Conservation (phyloP, 2,329 filamentous ascomycete species). For the Arthrobotrys sinensis region DNA sequence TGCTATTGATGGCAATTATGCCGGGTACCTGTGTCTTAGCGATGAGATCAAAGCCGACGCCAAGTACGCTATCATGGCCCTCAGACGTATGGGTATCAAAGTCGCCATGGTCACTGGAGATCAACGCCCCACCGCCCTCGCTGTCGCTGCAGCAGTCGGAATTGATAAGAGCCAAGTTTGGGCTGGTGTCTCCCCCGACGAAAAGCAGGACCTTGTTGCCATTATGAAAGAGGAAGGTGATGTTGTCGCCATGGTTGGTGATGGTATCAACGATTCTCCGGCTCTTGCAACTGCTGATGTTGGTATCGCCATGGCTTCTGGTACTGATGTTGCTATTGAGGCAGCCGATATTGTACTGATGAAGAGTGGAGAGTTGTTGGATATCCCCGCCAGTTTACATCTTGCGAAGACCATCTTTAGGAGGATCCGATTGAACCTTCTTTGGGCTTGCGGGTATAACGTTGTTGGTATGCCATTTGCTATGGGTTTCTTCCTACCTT, state of each 20-base stretch:
- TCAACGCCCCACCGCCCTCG: conserved; percentile 84
- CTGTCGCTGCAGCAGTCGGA: conserved; percentile 85
- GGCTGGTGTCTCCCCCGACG: conserved; percentile 88
- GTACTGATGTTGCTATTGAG: conserved; percentile 98
- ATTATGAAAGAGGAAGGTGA: conserved; percentile 81
- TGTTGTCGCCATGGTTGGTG: conserved; percentile 94
- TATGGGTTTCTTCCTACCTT: conserved; percentile 94
- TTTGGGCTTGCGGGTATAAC: conserved; percentile 96
- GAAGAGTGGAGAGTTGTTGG: conserved; percentile 90
- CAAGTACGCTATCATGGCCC: conserved; percentile 82
- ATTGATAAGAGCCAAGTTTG: conserved; percentile 83
- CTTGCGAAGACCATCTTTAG: conserved; percentile 88
- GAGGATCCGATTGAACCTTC: conserved; percentile 92
- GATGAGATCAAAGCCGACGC: conserved; percentile 94
- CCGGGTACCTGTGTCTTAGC: conserved; percentile 85
- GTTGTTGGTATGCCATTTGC: conserved; percentile 91
- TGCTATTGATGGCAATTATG: conserved; percentile 85
- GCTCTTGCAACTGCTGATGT: conserved; percentile 93
- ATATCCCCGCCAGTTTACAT: conserved; percentile 88
- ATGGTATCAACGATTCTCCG: conserved; percentile 98
- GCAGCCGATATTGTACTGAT: conserved; percentile 96
- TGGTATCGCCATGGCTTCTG: conserved; percentile 91
- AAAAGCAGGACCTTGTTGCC: conserved; percentile 89
- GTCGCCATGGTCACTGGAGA: conserved; percentile 96
- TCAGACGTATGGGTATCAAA: conserved; percentile 86